Conservation (phyloP, 257 asterid genomes). For the Cinchona pubescens region DNA sequence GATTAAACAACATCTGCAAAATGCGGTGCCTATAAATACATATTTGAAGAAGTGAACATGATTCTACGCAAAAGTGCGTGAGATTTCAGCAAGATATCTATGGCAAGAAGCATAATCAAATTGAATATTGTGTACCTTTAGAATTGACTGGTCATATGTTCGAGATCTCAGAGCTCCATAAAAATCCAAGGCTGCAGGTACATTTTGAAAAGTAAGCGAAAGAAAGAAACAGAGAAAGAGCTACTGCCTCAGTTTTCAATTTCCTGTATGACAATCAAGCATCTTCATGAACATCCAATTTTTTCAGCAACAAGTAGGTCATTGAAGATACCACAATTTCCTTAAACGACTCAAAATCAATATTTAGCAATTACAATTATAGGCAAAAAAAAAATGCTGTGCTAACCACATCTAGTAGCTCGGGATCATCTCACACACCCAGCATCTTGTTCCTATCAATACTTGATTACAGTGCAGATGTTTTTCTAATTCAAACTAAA, state of each 20-base stretch:
- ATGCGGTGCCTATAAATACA: background rate
- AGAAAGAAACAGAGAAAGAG: background rate
- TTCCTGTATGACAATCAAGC: background rate
- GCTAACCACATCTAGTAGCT: background rate
- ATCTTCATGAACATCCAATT: background rate
- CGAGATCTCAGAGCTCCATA: conserved; percentile 94
- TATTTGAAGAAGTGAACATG: background rate
- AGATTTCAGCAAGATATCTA: background rate
- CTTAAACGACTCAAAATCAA: background rate
- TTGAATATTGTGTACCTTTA: conserved; percentile 47
- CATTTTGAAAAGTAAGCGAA: conserved; percentile 11
- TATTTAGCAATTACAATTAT: background rate
- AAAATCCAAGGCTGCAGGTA: conserved; percentile 79
- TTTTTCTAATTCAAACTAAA: background rate
- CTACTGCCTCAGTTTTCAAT: background rate
- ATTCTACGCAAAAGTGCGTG: background rate
- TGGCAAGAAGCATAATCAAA: background rate
- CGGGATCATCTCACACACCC: background rate
- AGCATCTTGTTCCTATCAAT: background rate
- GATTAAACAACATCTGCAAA: background rate
- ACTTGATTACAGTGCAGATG: background rate
- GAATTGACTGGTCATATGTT: conserved; percentile 76
- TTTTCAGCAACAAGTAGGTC: background rate
- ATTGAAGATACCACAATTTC: background rate
- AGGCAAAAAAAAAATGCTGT: background rate